These are phyloP conservation scores for Eutrema japonicum DNA, from an alignment of 345 rosid species.

Conservation along the genomic window DNA sequence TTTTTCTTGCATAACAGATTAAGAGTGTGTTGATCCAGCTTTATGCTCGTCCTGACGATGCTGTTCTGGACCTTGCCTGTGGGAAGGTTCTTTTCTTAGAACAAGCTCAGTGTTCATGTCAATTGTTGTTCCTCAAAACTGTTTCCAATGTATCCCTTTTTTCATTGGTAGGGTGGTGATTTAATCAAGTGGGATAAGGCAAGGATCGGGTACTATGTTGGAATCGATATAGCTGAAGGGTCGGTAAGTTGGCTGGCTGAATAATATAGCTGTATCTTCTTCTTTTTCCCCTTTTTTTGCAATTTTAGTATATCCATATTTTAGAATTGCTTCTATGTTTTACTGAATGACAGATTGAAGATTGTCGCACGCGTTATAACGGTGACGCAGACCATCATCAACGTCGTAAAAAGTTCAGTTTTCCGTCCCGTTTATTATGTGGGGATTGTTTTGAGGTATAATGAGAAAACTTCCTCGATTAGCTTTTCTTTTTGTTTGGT, in stretches of 20 bases:
- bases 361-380: slow-evolving; percentile 92
- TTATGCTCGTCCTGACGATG: slow-evolving; percentile 82
- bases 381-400: slow-evolving; percentile 97
- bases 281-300: too few species aligned
- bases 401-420: slow-evolving; percentile 84
- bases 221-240: slow-evolving; percentile 96
- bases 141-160: neutral
- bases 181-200: slow-evolving; percentile 99
- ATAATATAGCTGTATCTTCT: neutral
- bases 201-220: slow-evolving; percentile 86
- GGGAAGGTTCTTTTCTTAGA: slow-evolving; percentile 67
- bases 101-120: neutral
- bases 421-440: slow-evolving; percentile 90
- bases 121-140: slow-evolving; percentile 6
- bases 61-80: slow-evolving; percentile 96
- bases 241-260: slow-evolving; percentile 58
- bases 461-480: neutral
- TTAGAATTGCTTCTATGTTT: neutral
- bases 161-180: slow-evolving; percentile 78
- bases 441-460: slow-evolving; percentile 97
- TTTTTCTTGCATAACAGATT: slow-evolving; percentile 57
- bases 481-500: neutral
- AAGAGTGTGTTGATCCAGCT: slow-evolving; percentile 97
- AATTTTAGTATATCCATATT: neutral
- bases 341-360: slow-evolving; percentile 71